Conservation (phyloP, 345 rosid species). For the Gossypium raimondii region DNA sequence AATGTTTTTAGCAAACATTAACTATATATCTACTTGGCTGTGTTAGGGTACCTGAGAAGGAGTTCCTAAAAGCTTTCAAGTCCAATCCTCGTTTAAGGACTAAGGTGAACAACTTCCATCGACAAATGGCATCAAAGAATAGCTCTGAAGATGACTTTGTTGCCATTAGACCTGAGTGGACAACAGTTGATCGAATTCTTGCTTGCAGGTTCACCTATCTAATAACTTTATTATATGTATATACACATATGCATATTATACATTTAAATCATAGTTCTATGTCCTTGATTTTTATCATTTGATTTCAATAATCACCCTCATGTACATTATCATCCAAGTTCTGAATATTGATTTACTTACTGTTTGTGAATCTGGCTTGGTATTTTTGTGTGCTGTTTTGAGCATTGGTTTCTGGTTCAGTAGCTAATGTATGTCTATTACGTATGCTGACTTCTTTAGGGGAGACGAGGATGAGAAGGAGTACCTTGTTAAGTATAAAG, state of each 20-base stretch:
- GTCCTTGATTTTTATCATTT: not conserved
- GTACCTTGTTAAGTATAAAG: constrained; percentile 94
- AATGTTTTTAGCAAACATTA: not conserved
- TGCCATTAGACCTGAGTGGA: constrained; percentile 97
- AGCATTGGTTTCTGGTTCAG: not conserved
- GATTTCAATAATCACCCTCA: not conserved
- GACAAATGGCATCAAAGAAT: constrained; percentile 60
- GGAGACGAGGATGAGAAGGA: constrained; percentile 79
- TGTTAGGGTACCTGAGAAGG: constrained; percentile 89
- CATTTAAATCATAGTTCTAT: not conserved
- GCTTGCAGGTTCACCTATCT: constrained; percentile 65
- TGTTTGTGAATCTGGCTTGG: not conserved
- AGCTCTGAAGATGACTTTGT: constrained; percentile 80
- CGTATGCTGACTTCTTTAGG: constrained; percentile 46
- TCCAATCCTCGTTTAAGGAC: constrained; percentile 84
- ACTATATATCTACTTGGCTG: constrained; percentile 2
- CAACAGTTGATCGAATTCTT: constrained; percentile 94
- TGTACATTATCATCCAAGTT: not conserved
- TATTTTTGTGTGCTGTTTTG: constrained; percentile 2
- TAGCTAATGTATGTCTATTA: constrained; percentile 5
- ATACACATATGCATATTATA: not conserved
- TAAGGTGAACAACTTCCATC: constrained; percentile 84
- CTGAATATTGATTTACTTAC: not conserved
- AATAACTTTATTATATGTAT: constrained; percentile 9
- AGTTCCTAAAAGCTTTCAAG: constrained; percentile 87